Percentiles rank a stretch among this genome's conserved stretches.
Evolutionary conservation across 345 rosid genomes (phyloP).

Genomic region (Bruguiera sexangula): DNA sequence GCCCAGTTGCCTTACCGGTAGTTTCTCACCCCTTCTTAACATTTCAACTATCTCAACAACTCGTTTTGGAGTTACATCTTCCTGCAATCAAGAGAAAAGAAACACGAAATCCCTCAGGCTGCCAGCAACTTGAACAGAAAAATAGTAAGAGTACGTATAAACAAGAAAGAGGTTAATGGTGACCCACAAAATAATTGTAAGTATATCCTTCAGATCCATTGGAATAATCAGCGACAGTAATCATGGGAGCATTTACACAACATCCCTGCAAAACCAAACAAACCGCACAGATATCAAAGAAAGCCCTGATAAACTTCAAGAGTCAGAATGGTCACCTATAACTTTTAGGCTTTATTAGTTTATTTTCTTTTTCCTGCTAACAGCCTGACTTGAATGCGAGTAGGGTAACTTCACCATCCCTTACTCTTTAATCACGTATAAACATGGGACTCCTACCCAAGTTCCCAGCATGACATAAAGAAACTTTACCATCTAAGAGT

Average conservation of each 20-base stretch:
- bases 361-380: background rate
- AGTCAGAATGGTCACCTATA: background rate
- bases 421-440: too few species aligned
- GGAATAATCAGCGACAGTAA: constrained; percentile 91
- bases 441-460: too few species aligned
- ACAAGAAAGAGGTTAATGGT: constrained; percentile 7
- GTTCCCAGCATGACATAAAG: too few species aligned
- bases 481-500: background rate
- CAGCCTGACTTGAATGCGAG: too few species aligned
- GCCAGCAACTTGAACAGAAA: background rate
- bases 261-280: constrained; percentile 63
- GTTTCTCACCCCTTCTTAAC: constrained; percentile 87
- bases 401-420: too few species aligned
- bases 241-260: constrained; percentile 99
- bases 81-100: constrained; percentile 53
- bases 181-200: constrained; percentile 84
- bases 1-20: constrained; percentile 52
- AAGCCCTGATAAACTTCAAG: constrained; percentile 2
- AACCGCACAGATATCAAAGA: constrained; percentile 12
- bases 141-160: constrained; percentile 1
- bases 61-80: constrained; percentile 83
- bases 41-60: constrained; percentile 88
- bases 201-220: constrained; percentile 94
- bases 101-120: constrained; percentile 7
- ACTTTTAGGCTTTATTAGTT: background rate